Percentiles rank a stretch among this genome's conserved stretches.
Evolutionary conservation across 371 early-diverging fungal genomes (phyloP).

Genomic region (Rhizopus stolonifer): DNA sequence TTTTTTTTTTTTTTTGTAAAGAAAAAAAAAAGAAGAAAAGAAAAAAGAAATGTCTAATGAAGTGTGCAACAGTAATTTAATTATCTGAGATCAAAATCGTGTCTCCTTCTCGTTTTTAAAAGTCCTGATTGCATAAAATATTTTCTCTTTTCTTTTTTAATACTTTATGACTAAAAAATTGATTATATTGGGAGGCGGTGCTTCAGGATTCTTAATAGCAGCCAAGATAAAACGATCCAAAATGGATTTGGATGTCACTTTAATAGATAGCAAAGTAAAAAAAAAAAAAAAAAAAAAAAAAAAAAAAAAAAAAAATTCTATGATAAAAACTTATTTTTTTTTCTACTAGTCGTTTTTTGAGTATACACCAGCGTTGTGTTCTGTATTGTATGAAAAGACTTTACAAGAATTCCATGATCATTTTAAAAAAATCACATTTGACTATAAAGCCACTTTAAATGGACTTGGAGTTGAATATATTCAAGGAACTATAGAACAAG

Average conservation of each 20-base stretch:
- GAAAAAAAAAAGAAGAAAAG: background rate
- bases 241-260: slow-evolving; percentile 27
- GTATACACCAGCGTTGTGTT: slow-evolving; percentile 41
- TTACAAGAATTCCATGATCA: slow-evolving; percentile 27
- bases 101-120: no score
- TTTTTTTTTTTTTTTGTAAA: no score
- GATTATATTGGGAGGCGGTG: slow-evolving; percentile 41
- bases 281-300: background rate
- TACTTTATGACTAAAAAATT: slow-evolving; percentile 14
- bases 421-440: slow-evolving; percentile 25
- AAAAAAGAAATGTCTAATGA: background rate
- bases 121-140: background rate
- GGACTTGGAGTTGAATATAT: slow-evolving; percentile 21
- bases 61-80: no score
- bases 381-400: slow-evolving; percentile 30
- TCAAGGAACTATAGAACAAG: slow-evolving; percentile 22
- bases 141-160: slow-evolving; percentile 1
- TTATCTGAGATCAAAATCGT: no score
- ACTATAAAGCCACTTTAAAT: slow-evolving; percentile 17
- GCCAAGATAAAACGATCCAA: slow-evolving; percentile 19
- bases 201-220: slow-evolving; percentile 33
- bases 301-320: background rate
- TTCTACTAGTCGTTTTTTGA: slow-evolving; percentile 34
- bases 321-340: background rate
- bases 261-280: slow-evolving; percentile 39